Evolutionary conservation across 2,329 filamentous ascomycete genomes (phyloP).

Genomic region (Apiospora pterosperma): DNA sequence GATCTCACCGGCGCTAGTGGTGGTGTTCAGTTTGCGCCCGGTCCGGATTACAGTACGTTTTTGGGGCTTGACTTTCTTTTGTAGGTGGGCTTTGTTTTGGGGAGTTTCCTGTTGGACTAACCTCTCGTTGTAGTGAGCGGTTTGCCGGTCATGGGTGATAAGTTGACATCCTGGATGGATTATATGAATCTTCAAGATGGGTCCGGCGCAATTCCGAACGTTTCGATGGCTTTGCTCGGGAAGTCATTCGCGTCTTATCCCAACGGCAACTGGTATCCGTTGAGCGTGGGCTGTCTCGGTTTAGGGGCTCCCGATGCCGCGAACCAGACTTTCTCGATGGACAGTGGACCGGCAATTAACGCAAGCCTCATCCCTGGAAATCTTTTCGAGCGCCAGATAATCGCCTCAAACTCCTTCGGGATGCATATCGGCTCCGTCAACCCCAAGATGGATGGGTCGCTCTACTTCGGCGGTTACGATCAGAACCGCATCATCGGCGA

Average conservation of each 20-base stretch:
- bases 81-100: no score
- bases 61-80: no score
- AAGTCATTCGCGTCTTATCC: constrained; percentile 20
- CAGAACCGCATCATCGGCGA: constrained; percentile 34
- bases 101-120: no score
- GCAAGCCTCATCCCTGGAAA: constrained; percentile 13
- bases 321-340: constrained; percentile 6
- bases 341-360: constrained; percentile 7
- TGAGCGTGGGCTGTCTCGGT: constrained; percentile 23
- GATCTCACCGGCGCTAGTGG: not conserved
- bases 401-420: constrained; percentile 33
- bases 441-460: constrained; percentile 29
- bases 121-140: no score
- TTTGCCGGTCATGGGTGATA: no score
- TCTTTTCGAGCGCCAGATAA: constrained; percentile 14
- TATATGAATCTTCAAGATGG: not conserved
- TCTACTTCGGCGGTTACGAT: constrained; percentile 39
- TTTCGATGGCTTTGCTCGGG: not conserved
- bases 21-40: no score
- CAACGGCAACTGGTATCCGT: constrained; percentile 13
- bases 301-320: constrained; percentile 12
- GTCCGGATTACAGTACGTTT: no score
- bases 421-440: constrained; percentile 38
- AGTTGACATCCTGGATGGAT: no score
- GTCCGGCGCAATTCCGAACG: not conserved